phyloP scores from a whole-genome alignment of 2,329 filamentous ascomycete species.

The Claviceps cyperi region DNA sequence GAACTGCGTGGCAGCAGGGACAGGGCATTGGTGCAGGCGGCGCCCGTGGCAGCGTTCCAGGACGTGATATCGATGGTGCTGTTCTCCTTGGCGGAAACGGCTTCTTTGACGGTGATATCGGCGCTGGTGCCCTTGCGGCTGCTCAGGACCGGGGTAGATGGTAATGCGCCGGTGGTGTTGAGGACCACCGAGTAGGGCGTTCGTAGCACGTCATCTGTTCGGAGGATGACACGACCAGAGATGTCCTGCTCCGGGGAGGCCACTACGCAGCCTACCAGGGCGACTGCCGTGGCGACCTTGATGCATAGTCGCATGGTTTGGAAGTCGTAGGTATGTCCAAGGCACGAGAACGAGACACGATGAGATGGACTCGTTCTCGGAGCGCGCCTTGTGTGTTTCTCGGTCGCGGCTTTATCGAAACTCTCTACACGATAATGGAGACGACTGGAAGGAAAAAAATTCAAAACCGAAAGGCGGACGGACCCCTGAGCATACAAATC shows the following conservation, averaged over 20 bases:
- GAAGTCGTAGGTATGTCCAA: neutral
- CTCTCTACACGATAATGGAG: too few relatives aligned
- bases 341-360: neutral
- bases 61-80: conserved; percentile 36
- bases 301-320: conserved; percentile 1
- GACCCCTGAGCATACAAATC: neutral
- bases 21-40: conserved; percentile 46
- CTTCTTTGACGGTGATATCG: conserved; percentile 4
- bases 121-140: conserved; percentile 4
- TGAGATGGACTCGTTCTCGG: neutral
- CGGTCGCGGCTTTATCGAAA: neutral
- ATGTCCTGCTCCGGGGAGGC: neutral
- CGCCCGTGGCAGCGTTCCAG: conserved; percentile 40
- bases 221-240: neutral
- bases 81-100: conserved; percentile 24
- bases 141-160: neutral
- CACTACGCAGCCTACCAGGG: neutral
- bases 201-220: conserved; percentile 4
- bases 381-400: neutral
- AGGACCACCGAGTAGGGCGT: conserved; percentile 2
- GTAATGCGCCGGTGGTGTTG: neutral
- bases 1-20: conserved; percentile 39
- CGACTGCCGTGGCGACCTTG: neutral
- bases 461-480: too few relatives aligned
- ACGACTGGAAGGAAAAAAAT: too few relatives aligned